phyloP scores from a whole-genome alignment of 345 rosid species.

The Fremontodendron californicum region DNA sequence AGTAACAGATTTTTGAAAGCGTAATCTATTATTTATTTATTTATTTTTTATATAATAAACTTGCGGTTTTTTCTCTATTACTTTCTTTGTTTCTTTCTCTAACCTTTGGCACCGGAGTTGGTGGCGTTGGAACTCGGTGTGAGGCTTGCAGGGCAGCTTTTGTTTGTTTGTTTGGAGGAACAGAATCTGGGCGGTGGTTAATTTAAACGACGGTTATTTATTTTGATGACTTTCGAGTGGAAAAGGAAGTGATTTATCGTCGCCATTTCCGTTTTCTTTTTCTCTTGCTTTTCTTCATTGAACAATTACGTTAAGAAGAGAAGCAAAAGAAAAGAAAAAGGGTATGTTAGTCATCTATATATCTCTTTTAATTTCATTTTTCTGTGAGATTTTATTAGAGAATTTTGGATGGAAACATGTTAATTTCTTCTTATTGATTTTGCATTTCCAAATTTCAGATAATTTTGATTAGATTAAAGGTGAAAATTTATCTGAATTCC shows the following conservation, averaged over 20 bases:
- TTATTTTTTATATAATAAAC: too few species aligned
- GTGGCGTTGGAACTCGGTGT: neutral
- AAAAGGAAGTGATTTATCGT: neutral
- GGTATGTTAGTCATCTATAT: neutral
- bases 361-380: neutral
- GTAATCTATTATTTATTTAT: too few species aligned
- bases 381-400: neutral
- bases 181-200: neutral
- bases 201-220: neutral
- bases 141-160: neutral
- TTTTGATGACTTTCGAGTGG: neutral
- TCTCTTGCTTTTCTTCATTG: neutral
- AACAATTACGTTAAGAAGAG: neutral
- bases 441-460: neutral
- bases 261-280: neutral
- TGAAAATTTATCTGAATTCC: neutral
- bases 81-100: neutral
- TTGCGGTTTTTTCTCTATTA: neutral
- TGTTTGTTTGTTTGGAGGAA: neutral
- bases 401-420: neutral
- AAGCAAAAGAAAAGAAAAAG: neutral
- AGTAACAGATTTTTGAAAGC: neutral
- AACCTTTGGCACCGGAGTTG: neutral
- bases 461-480: neutral
- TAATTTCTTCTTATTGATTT: neutral